Conservation (phyloP, 805 yeast genomes). For the Starmerella stellata region DNA sequence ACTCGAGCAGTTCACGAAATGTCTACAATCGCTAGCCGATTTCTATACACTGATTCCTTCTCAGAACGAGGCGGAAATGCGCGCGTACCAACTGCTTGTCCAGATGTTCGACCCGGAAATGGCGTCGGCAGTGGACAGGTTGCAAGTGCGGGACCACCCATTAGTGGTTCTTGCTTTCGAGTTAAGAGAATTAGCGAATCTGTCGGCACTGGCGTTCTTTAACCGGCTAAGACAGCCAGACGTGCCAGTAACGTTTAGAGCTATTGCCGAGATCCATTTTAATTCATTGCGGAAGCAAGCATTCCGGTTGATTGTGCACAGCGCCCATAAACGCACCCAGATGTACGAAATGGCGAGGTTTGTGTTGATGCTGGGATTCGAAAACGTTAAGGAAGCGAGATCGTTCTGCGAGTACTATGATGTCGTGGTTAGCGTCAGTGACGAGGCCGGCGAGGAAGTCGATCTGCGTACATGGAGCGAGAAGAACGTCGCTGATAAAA, state of each 20-base stretch:
- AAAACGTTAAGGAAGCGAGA: conserved; percentile 33
- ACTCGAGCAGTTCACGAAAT: conserved; percentile 80
- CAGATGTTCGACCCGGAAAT: conserved; percentile 72
- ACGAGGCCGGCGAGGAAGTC: conserved; percentile 9
- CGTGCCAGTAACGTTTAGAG: conserved; percentile 52
- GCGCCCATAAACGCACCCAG: conserved; percentile 44
- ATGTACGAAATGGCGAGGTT: conserved; percentile 39
- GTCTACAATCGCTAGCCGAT: conserved; percentile 72
- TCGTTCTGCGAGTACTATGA: conserved; percentile 49
- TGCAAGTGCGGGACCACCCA: conserved; percentile 36
- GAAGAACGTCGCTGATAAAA: conserved; percentile 3
- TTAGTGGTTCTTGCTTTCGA: conserved; percentile 53
- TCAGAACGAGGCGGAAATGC: conserved; percentile 81
- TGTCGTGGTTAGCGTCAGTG: conserved; percentile 19
- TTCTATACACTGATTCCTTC: conserved; percentile 52
- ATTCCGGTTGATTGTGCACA: conserved; percentile 42
- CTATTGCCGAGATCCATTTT: conserved; percentile 61
- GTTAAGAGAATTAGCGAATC: conserved; percentile 40
- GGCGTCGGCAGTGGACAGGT: conserved; percentile 51
- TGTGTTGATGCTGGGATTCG: conserved; percentile 44
- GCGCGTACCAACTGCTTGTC: conserved; percentile 68
- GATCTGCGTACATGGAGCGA: conserved; percentile 14
- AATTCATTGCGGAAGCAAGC: conserved; percentile 53
- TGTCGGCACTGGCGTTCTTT: conserved; percentile 42
- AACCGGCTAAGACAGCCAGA: conserved; percentile 31